Evolutionary conservation across 768 basidiomycete species (phyloP).

Genomic region (Harrya chromipes): DNA sequence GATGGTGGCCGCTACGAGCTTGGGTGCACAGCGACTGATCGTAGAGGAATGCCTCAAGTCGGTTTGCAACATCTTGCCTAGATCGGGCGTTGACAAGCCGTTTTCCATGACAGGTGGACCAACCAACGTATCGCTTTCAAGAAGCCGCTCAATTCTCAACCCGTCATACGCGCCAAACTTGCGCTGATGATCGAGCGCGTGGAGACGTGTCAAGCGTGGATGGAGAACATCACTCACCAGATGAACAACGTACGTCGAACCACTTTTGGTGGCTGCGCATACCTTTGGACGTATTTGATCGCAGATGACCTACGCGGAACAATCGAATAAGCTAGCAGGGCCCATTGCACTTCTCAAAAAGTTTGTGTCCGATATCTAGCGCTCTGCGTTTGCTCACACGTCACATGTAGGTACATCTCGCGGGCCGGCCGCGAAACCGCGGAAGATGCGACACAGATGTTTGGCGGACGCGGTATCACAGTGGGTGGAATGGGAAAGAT

Average conservation of each 20-base stretch:
- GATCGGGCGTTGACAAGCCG: conserved; percentile 3
- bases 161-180: conserved; percentile 87
- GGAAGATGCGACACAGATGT: conserved; percentile 77
- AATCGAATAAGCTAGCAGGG: conserved; percentile 83
- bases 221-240: conserved; percentile 86
- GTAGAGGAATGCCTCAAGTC: conserved; percentile 92
- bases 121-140: conserved; percentile 89
- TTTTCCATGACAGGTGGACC: conserved; percentile 61
- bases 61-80: background rate
- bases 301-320: conserved; percentile 84
- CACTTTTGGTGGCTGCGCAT: background rate
- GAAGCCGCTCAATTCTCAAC: conserved; percentile 75
- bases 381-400: background rate
- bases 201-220: conserved; percentile 84
- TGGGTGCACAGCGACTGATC: conserved; percentile 72
- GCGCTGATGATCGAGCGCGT: conserved; percentile 88
- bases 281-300: background rate
- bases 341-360: conserved; percentile 88
- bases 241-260: conserved; percentile 72
- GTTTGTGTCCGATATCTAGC: conserved; percentile 38
- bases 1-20: conserved; percentile 75
- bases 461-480: conserved; percentile 88
- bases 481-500: conserved; percentile 82
- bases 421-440: conserved; percentile 49
- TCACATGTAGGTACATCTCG: conserved; percentile 56